These are phyloP conservation scores for Urostyla sp. DNA, from an alignment of 73 alveolate genomes.

Conservation along the genomic window DNA sequence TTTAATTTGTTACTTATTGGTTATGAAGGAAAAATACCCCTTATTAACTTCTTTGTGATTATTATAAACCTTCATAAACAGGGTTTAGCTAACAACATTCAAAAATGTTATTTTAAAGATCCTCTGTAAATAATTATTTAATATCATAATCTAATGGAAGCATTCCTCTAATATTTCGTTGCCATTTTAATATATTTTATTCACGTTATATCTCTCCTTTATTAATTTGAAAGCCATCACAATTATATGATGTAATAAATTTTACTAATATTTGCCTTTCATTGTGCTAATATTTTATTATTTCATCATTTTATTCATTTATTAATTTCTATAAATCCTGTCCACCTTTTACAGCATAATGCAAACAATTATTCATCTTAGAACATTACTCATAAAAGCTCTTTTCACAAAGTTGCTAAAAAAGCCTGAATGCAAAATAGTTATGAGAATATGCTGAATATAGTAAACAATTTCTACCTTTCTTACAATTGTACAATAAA, in stretches of 20 bases:
- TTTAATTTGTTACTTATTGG: slow-evolving; percentile 9
- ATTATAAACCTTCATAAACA: no score
- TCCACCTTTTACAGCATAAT: slow-evolving; percentile 53
- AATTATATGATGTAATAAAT: slow-evolving; percentile 34
- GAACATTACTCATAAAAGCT: slow-evolving; percentile 37
- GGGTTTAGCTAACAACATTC: no score
- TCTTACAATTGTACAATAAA: not conserved
- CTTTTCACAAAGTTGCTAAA: not conserved
- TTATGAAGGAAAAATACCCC: no score
- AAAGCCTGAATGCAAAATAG: not conserved
- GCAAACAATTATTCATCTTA: slow-evolving; percentile 37
- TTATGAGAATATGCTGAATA: slow-evolving; percentile 43
- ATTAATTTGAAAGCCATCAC: no score
- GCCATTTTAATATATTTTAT: slow-evolving; percentile 5
- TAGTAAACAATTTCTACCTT: slow-evolving; percentile 7
- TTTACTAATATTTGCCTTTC: not conserved
- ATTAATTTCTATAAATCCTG: no score
- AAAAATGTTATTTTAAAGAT: slow-evolving; percentile 6
- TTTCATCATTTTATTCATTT: no score
- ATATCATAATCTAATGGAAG: slow-evolving; percentile 40
- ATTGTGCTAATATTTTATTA: no score
- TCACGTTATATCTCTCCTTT: no score
- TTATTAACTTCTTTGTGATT: no score
- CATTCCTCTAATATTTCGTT: slow-evolving; percentile 39
- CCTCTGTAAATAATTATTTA: slow-evolving; percentile 18